phyloP scores from a whole-genome alignment of 139 green algal species.

The Tetradesmus obliquus region DNA sequence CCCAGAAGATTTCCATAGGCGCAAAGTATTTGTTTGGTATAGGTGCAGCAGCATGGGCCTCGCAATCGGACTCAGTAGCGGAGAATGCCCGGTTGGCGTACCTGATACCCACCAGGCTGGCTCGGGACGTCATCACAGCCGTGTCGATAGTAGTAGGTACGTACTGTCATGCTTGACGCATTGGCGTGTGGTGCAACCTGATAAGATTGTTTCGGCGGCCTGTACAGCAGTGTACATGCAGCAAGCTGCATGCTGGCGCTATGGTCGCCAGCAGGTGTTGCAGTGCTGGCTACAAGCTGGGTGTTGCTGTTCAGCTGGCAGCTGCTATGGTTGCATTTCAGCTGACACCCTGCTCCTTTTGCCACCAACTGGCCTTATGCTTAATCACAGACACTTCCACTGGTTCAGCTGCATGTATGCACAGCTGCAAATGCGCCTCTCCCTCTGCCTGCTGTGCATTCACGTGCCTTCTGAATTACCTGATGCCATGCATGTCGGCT shows the following conservation, averaged over 20 bases:
- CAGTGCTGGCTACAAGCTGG: neutral
- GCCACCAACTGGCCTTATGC: neutral
- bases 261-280: neutral
- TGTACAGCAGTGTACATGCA: neutral
- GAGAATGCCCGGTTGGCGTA: conserved; percentile 45
- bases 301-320: neutral
- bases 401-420: too few species aligned
- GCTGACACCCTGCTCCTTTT: neutral
- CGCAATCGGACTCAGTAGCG: conserved; percentile 17
- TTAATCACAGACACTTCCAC: too few species aligned
- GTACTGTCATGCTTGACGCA: neutral
- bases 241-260: neutral
- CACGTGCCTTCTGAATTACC: too few species aligned
- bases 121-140: conserved; percentile 56
- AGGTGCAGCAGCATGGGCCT: conserved; percentile 31
- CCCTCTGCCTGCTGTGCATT: too few species aligned
- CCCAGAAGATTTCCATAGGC: neutral
- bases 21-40: conserved; percentile 33
- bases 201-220: too few species aligned
- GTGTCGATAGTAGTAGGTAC: conserved; percentile 58
- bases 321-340: neutral
- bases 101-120: conserved; percentile 52
- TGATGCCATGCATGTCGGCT: too few species aligned
- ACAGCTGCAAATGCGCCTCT: too few species aligned
- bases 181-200: neutral